Evolutionary conservation across 805 yeast species (phyloP), one percentile per base, ranked within the genome.

Genomic region (Tetrapisispora arboricola): DNA sequence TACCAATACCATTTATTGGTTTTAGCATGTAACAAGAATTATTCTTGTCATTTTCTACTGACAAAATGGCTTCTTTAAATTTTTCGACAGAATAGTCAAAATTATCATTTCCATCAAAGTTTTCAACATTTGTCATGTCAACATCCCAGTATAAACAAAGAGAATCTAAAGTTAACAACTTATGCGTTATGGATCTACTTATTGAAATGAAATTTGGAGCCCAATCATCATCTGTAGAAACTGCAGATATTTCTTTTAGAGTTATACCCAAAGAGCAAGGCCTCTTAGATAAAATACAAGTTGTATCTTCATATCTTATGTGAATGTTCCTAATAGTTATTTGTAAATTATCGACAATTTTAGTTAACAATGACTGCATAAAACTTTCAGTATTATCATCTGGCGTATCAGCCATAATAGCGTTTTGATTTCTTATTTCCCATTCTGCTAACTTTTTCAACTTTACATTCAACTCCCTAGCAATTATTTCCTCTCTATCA

Each of bases 1-100:
- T 81, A 28, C 97, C 97, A 32, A 71, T 67, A 20, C 97, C 97
- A 9, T 86, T 76, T 1, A 92, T 95, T 0, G 99, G 99, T 42
- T 80, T 74, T 44, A 92, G 63, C 8, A 92, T 64, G 49, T 70
- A 81, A 48, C 80, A 83, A 24, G 68, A 36, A n/a, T 57, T 54
- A 9, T 64, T 51, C n/a, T 51, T 32, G 1, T 56, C 49, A 39
- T 60, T 54, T 6, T 65, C 55, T 36, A 58, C 52, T 12, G 55
- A 44, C 4, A 64, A 60, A 25, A 78, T 68, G 5, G 72, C 60
- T 1, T 62, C 49, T 46, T 72, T 66, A 53, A 82, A 77, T 16
- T 38, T 41, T 6, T 37, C 34, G 6, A 27, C 25, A 15, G 33
- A 27, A 8, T 15, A 40, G 27, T 46, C 43, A 29, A 36, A 39